Conservation (phyloP, 306 rosid species). For the Cucurbita maxima region DNA sequence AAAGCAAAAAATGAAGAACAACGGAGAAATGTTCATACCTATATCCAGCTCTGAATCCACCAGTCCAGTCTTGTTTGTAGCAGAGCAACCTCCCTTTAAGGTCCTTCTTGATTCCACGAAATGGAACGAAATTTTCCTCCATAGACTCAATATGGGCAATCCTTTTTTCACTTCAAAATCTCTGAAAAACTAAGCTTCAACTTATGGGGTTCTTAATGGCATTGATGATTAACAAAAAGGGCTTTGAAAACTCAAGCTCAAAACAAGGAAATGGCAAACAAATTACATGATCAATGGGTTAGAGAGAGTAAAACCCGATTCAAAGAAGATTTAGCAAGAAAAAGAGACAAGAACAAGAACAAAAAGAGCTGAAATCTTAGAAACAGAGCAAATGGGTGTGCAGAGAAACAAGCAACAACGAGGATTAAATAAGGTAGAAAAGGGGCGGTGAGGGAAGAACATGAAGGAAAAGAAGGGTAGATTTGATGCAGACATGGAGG, state of each 20-base stretch:
- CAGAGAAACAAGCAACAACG: slow-evolving; percentile 1
- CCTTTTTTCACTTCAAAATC: neutral
- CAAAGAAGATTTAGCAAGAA: neutral
- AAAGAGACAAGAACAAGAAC: slow-evolving; percentile 4
- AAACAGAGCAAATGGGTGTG: neutral
- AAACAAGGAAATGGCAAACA: neutral
- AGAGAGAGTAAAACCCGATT: slow-evolving; percentile 2
- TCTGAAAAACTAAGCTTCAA: neutral
- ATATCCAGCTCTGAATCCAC: slow-evolving; percentile 56
- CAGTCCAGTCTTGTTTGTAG: slow-evolving; percentile 57
- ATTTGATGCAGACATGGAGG: slow-evolving; percentile 19
- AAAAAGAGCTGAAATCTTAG: neutral
- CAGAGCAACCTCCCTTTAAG: slow-evolving; percentile 50
- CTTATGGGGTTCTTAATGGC: neutral
- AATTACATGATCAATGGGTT: slow-evolving; percentile 39
- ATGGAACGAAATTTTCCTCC: slow-evolving; percentile 68
- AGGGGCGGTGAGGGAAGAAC: slow-evolving; percentile 5
- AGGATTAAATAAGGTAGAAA: slow-evolving; percentile 15
- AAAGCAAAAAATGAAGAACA: neutral
- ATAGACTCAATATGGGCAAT: slow-evolving; percentile 11
- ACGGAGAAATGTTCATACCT: slow-evolving; percentile 19
- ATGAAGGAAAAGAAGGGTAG: slow-evolving; percentile 8
- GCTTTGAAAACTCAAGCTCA: neutral
- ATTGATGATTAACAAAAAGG: neutral
- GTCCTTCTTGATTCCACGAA: slow-evolving; percentile 58